phyloP scores from a whole-genome alignment of 371 early-diverging fungal genomes.

The Mortierella sp. region DNA sequence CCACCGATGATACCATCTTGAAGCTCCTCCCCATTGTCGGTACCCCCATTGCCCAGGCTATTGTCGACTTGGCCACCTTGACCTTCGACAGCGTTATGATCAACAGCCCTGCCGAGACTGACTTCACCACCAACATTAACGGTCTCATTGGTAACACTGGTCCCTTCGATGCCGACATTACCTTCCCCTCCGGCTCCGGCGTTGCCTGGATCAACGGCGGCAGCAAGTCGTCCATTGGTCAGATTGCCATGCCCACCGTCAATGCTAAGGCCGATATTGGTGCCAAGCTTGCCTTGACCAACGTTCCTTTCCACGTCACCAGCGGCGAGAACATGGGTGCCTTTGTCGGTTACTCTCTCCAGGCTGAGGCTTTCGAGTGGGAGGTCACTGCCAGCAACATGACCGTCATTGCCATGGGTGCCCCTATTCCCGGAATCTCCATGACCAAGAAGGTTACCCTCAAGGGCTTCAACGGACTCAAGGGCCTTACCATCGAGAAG shows the following conservation, averaged over 20 bases:
- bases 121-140: constrained; percentile 66
- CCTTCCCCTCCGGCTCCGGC: constrained; percentile 64
- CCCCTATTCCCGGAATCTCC: constrained; percentile 65
- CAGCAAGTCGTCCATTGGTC: constrained; percentile 58
- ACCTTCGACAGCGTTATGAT: constrained; percentile 63
- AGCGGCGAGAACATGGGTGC: constrained; percentile 63
- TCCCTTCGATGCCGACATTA: constrained; percentile 68
- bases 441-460: constrained; percentile 70
- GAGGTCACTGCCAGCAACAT: constrained; percentile 62
- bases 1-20: constrained; percentile 63
- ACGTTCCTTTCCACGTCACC: constrained; percentile 64
- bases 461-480: constrained; percentile 62
- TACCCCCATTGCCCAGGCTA: constrained; percentile 69
- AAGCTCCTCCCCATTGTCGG: constrained; percentile 69
- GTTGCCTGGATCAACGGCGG: constrained; percentile 67
- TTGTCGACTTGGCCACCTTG: constrained; percentile 65
- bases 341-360: constrained; percentile 69
- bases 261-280: constrained; percentile 63
- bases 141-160: constrained; percentile 73
- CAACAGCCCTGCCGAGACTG: constrained; percentile 62
- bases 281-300: constrained; percentile 64
- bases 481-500: constrained; percentile 44
- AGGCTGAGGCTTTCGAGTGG: constrained; percentile 69
- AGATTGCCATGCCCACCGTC: constrained; percentile 63
- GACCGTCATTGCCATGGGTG: constrained; percentile 68